These are phyloP conservation scores for Ampelocalamus luodianensis DNA, from an alignment of 176 grass and related monocot species.

Conservation along the genomic window DNA sequence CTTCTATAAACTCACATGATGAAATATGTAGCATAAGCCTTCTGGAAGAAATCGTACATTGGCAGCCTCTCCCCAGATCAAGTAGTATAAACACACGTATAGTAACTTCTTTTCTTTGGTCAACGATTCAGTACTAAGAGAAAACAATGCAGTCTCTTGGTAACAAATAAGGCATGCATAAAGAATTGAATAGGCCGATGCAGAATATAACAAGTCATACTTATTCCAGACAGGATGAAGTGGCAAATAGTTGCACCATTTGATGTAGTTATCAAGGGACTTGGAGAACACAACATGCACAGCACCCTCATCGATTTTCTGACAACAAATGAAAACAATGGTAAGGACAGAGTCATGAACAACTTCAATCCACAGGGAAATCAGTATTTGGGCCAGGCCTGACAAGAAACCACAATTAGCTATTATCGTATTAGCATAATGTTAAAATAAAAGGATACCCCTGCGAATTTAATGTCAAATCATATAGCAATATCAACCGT, in stretches of 20 bases:
- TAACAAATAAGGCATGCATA: constrained; percentile 30
- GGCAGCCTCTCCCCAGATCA: constrained; percentile 98
- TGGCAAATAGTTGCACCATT: constrained; percentile 92
- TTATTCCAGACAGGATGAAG: constrained; percentile 68
- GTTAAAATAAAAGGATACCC: neutral
- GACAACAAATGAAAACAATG: constrained; percentile 44
- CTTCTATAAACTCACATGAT: constrained; percentile 75
- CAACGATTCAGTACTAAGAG: constrained; percentile 63
- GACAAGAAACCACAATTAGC: neutral
- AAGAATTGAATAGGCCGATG: constrained; percentile 7
- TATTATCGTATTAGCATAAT: neutral
- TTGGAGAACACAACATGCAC: constrained; percentile 74
- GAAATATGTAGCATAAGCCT: constrained; percentile 93
- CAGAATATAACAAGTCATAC: constrained; percentile 52
- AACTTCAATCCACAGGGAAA: constrained; percentile 16
- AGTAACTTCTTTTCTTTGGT: constrained; percentile 90
- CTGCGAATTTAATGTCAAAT: constrained; percentile 22
- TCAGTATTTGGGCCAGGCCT: neutral
- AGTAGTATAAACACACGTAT: constrained; percentile 88
- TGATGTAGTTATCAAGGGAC: constrained; percentile 92
- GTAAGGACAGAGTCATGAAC: constrained; percentile 30
- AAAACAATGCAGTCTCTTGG: constrained; percentile 41
- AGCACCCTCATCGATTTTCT: constrained; percentile 92
- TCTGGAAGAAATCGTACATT: constrained; percentile 92
- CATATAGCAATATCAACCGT: neutral